Evolutionary conservation across 805 yeast genomes (phyloP).

Genomic region (Myxozyma neotropica): DNA sequence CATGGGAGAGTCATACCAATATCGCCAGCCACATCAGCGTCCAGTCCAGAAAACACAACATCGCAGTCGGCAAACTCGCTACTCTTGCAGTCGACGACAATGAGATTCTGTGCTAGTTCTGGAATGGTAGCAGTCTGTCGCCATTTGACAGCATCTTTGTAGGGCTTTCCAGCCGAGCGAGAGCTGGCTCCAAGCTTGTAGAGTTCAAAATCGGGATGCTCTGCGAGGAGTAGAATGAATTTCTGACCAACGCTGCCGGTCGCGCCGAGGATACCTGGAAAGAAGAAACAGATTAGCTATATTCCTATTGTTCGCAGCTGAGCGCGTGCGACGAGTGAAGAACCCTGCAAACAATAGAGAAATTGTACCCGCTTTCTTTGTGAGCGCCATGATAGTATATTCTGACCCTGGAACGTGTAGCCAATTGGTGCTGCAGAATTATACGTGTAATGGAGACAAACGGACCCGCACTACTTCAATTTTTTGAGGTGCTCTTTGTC

Average conservation of each 20-base stretch:
- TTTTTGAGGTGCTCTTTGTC: no score
- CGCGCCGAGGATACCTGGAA: conserved; percentile 88
- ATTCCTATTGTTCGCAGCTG: background rate
- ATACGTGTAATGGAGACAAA: no score
- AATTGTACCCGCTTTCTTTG: conserved; percentile 32
- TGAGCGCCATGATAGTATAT: conserved; percentile 18
- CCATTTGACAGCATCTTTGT: conserved; percentile 88
- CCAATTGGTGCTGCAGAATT: background rate
- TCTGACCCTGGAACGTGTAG: background rate
- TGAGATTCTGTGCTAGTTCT: conserved; percentile 57
- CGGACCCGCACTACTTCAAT: no score
- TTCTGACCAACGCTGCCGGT: conserved; percentile 98
- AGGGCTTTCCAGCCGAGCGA: conserved; percentile 89
- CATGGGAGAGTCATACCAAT: conserved; percentile 44
- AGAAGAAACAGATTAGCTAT: background rate
- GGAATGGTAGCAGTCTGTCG: conserved; percentile 89
- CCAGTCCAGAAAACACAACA: conserved; percentile 91
- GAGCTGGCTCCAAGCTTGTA: conserved; percentile 87
- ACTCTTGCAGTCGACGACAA: conserved; percentile 76
- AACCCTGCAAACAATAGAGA: no score
- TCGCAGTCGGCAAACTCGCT: conserved; percentile 85
- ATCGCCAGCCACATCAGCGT: conserved; percentile 89
- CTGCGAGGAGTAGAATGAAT: conserved; percentile 77
- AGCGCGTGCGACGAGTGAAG: background rate
- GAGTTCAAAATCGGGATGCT: conserved; percentile 89